phyloP scores from a whole-genome alignment of 2,329 filamentous ascomycete species.

The Aspergillus oerlinghausenensis region DNA sequence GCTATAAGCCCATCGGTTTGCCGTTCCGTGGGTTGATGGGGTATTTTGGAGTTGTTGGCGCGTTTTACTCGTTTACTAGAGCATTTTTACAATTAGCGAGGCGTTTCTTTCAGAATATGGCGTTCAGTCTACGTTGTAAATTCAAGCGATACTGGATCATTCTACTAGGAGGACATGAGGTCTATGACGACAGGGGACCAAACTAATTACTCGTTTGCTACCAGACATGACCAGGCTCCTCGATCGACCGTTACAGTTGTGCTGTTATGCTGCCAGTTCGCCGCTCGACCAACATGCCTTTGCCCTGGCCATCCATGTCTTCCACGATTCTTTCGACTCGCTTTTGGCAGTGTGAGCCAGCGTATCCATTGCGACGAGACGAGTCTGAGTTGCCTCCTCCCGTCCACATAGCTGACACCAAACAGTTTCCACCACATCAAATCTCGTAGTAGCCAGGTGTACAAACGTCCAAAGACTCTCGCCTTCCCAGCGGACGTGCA shows the following conservation, averaged over 20 bases:
- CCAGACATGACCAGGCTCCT: not conserved
- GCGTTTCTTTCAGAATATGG: slow-evolving; percentile 16
- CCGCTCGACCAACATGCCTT: slow-evolving; percentile 18
- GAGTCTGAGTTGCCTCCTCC: not conserved
- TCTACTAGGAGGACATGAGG: not conserved
- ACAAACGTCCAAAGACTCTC: slow-evolving; percentile 43
- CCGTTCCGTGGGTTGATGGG: not conserved
- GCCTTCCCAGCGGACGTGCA: slow-evolving; percentile 40
- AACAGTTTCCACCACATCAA: slow-evolving; percentile 13
- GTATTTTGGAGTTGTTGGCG: not conserved
- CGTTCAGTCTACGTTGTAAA: slow-evolving; percentile 4
- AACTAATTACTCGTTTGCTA: not conserved
- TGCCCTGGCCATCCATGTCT: slow-evolving; percentile 21
- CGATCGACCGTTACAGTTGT: not conserved
- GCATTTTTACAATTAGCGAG: slow-evolving; percentile 25
- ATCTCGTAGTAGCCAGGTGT: slow-evolving; percentile 23
- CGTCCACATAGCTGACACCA: not conserved
- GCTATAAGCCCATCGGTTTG: not conserved
- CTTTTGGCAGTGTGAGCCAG: not conserved
- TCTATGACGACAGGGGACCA: not conserved
- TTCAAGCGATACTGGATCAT: not conserved
- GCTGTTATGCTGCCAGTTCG: not conserved
- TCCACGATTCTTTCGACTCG: slow-evolving; percentile 18
- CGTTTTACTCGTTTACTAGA: slow-evolving; percentile 6
- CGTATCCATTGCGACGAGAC: not conserved